Base-by-base conservation (phyloP, 176 grass and related monocot species). In the Canna indica region DNA sequence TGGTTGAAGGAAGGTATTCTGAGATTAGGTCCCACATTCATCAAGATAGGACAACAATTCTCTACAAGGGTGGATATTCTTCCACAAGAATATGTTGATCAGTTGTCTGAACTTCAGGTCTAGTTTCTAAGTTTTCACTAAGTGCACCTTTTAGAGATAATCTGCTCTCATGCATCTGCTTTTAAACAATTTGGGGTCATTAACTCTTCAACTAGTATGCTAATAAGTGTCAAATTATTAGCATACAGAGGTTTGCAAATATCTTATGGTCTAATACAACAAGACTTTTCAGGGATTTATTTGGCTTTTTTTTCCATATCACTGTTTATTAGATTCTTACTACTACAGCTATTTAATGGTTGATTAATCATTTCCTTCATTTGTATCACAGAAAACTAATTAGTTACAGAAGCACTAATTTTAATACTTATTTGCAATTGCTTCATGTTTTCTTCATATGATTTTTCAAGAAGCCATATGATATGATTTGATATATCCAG, bases 1-100 rank as follows among this genome's bases (percentile, higher is more conserved):
- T 97, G 94, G 94, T 80, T 97, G 17, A 97, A 97, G 69, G 94
- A 97, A 72, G 91, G 90, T 85, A 87, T 97, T 85, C 73, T 97
- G 58, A 97, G 86, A 80, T 79, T 97, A 69, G 94, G 94, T 14
- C 94, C 94, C 59, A 99, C 94, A 72, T 99, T 99, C 84, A 99
- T 99, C 71, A 99, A 99, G 90, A 73, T 90, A 77, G 94, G 94
- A 36, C 94, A 99, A 67, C 94, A 99, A 34, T 99, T 99, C 65
- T 99, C 94, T 33, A 99, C 94, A 53, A 88, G 94, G 68, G 94
- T 99, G 30, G 94, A 99, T 80, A 99, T 99, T 80, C 89, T 99
- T 73, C 85, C 94, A 52, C 89, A 99, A 70, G 94, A 99, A 62
- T 99, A 99, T 15, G 94, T 93, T 41, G 94, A 99, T 77, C 89